A percentile compares a stretch with the other conserved stretches of the same genome.
Evolutionary conservation across 23 red algal genomes (phyloP).

Genomic region (Porphyridium purpureum): DNA sequence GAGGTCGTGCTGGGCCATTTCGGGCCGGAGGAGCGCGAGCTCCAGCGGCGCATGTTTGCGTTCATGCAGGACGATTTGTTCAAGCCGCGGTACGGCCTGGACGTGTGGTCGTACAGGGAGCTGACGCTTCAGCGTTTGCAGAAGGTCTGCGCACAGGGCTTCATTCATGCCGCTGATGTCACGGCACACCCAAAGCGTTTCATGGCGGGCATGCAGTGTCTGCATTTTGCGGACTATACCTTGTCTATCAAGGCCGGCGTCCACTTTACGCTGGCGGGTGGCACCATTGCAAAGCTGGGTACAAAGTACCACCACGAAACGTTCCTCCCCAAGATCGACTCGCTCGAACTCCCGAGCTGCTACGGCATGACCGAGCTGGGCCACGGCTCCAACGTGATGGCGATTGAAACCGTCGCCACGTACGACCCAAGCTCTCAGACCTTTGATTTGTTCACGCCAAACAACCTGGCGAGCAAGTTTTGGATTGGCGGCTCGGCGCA

Average conservation of each 20-base stretch:
- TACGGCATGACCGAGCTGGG: conserved; percentile 90
- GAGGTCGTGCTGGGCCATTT: too few species aligned
- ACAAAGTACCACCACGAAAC: conserved; percentile 25
- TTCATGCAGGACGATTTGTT: background rate
- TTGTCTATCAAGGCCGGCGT: conserved; percentile 76
- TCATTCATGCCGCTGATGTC: background rate
- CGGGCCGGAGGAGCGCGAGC: too few species aligned
- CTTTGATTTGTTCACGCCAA: conserved; percentile 74
- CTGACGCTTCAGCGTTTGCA: background rate
- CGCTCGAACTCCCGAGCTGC: conserved; percentile 52
- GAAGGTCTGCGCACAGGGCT: background rate
- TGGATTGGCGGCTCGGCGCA: conserved; percentile 94
- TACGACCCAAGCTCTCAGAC: conserved; percentile 28
- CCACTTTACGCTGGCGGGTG: conserved; percentile 72
- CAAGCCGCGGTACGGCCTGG: background rate
- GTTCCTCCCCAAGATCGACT: conserved; percentile 71
- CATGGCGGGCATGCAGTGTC: background rate
- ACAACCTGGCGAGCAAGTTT: conserved; percentile 78
- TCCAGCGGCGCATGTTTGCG: too few species aligned
- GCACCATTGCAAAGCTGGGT: conserved; percentile 41
- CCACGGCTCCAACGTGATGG: conserved; percentile 78
- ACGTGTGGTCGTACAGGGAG: background rate
- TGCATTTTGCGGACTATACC: conserved; percentile 22
- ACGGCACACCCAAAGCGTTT: background rate
- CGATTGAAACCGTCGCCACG: conserved; percentile 63